phyloP scores from a whole-genome alignment of 495 filamentous ascomycete species.

The Chaetomidium leptoderma region DNA sequence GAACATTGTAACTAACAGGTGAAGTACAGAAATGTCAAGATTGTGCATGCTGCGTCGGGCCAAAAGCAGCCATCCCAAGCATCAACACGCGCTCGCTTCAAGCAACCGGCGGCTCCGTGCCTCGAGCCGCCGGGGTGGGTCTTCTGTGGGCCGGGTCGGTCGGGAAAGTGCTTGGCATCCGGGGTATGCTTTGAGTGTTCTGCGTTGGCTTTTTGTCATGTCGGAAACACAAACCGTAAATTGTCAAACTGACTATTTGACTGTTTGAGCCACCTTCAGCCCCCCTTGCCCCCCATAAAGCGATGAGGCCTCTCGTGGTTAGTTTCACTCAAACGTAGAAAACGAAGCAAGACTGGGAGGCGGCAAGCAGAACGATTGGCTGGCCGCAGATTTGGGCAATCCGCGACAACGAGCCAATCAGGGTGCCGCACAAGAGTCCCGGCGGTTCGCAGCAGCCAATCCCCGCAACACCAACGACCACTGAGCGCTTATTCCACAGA shows the following conservation, averaged over 20 bases:
- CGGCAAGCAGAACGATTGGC: constrained; percentile 24
- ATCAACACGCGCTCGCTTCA: not conserved
- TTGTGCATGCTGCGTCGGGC: not conserved
- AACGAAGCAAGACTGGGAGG: not conserved
- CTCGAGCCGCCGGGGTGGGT: constrained; percentile 9
- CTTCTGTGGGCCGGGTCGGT: not conserved
- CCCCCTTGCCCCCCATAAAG: not conserved
- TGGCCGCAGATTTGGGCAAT: constrained; percentile 18
- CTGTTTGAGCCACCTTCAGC: not conserved
- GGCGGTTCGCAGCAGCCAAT: constrained; percentile 31
- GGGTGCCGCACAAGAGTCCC: constrained; percentile 1
- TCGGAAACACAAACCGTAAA: not conserved
- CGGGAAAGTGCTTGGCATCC: constrained; percentile 1
- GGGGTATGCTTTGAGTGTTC: not conserved
- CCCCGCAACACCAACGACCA: constrained; percentile 12
- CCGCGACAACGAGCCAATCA: constrained; percentile 34
- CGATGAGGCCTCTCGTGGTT: not conserved
- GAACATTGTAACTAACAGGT: no score
- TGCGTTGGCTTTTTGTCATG: not conserved
- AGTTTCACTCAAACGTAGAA: not conserved
- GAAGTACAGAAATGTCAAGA: not conserved
- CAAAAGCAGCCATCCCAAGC: not conserved
- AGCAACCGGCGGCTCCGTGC: not conserved
- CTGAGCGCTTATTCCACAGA: constrained; percentile 38
- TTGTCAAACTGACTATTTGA: not conserved